A percentile compares a stretch with the other conserved stretches of the same genome.
Conservation (phyloP, 805 yeast species). For the Tetrapisispora arboricola region DNA sequence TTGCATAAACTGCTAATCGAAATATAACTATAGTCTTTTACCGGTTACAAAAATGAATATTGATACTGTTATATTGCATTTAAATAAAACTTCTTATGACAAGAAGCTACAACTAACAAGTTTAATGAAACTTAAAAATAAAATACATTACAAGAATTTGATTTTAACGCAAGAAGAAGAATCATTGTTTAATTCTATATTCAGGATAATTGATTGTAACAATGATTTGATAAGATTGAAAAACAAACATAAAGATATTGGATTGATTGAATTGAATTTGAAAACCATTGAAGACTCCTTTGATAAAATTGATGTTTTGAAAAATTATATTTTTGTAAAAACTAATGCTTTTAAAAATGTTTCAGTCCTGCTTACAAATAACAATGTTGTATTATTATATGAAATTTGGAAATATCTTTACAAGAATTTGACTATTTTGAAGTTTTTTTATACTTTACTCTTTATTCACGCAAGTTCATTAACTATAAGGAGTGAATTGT, state of each 20-base stretch:
- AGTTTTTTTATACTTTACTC: neutral
- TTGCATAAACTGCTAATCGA: too few species aligned
- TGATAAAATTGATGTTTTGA: neutral
- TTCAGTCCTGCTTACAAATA: neutral
- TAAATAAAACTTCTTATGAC: neutral
- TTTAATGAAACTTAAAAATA: conserved; percentile 1
- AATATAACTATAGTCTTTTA: neutral
- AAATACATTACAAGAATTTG: neutral
- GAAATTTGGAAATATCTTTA: conserved; percentile 2
- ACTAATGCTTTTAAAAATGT: neutral
- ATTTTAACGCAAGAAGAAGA: neutral
- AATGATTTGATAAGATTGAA: neutral
- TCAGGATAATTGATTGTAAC: neutral
- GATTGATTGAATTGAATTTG: neutral
- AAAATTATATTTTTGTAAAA: neutral
- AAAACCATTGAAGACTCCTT: neutral
- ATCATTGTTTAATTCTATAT: neutral
- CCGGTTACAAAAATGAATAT: neutral
- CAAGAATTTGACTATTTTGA: neutral
- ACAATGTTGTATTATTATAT: neutral
- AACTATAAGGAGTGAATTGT: neutral
- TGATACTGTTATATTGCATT: neutral
- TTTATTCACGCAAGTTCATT: neutral
- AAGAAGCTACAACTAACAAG: neutral
- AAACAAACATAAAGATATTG: neutral